Conservation (phyloP, 2,329 filamentous ascomycete species). For the Fusarium sp. region DNA sequence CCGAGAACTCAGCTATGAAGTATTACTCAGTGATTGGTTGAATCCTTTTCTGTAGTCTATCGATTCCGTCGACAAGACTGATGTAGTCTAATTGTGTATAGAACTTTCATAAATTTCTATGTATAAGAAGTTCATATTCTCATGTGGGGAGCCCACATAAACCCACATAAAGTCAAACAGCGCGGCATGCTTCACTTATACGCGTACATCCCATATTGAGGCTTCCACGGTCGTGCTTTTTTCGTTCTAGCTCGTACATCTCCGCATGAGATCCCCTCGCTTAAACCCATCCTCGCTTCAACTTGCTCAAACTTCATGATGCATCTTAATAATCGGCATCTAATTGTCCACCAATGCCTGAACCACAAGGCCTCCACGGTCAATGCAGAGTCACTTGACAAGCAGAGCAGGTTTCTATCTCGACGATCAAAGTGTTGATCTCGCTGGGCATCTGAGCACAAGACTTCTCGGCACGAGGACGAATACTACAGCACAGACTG, state of each 20-base stretch:
- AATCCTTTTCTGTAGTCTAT: fast-evolving
- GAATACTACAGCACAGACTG: not conserved
- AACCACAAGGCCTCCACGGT: not conserved
- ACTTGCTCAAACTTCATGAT: not conserved
- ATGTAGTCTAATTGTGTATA: fast-evolving
- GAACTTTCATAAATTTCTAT: fast-evolving
- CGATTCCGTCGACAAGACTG: fast-evolving
- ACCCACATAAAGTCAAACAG: not conserved
- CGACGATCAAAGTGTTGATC: not conserved
- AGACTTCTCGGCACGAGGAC: not conserved
- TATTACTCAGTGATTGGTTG: fast-evolving
- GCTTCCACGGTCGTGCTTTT: not conserved
- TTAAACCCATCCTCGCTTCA: not conserved
- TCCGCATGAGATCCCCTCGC: not conserved
- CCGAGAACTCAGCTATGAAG: not conserved
- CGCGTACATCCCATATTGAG: not conserved
- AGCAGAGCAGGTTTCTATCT: not conserved
- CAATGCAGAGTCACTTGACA: not conserved
- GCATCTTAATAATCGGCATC: not conserved
- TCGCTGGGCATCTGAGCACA: not conserved
- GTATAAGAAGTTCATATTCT: not conserved
- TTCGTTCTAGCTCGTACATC: not conserved
- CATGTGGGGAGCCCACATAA: not conserved
- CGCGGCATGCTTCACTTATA: not conserved
- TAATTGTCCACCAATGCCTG: slow-evolving; percentile 15